Percentiles rank a stretch among this genome's conserved stretches.
Evolutionary conservation across 331 rosid genomes (phyloP).

Genomic region (Malus hybrid): DNA sequence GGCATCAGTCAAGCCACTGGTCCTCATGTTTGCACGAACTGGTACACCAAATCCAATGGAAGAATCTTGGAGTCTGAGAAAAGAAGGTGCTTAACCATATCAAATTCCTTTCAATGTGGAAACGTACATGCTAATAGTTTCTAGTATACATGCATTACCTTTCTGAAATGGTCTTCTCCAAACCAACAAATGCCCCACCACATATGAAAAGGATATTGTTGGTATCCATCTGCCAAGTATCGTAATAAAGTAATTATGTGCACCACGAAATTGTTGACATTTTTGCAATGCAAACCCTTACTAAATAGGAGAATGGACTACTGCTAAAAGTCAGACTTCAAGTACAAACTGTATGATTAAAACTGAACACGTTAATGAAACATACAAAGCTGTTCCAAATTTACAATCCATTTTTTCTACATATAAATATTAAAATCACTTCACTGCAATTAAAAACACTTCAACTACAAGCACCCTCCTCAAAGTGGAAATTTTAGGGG

Average conservation of each 20-base stretch:
- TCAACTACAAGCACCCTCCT: neutral
- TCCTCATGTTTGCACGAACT: constrained; percentile 57
- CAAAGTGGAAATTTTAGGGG: neutral
- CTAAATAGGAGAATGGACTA: neutral
- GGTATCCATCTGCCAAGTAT: constrained; percentile 46
- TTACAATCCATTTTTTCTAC: neutral
- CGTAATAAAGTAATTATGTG: constrained; percentile 2
- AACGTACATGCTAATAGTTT: neutral
- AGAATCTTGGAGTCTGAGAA: constrained; percentile 55
- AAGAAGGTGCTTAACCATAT: neutral
- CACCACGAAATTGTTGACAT: neutral
- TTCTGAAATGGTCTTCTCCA: constrained; percentile 67
- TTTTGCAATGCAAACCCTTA: neutral
- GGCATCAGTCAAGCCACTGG: constrained; percentile 37
- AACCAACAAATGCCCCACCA: constrained; percentile 66
- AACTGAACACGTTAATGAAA: neutral
- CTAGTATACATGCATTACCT: constrained; percentile 27
- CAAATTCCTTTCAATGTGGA: neutral
- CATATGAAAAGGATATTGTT: constrained; percentile 61
- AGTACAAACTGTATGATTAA: neutral
- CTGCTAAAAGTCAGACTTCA: neutral
- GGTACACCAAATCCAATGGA: constrained; percentile 78
- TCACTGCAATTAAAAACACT: neutral
- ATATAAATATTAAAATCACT: neutral
- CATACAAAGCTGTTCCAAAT: neutral